A percentile compares a stretch with the other conserved stretches of the same genome.
Conservation (phyloP, 352 stramenopile species). For the Thraustochytrium striatum region DNA sequence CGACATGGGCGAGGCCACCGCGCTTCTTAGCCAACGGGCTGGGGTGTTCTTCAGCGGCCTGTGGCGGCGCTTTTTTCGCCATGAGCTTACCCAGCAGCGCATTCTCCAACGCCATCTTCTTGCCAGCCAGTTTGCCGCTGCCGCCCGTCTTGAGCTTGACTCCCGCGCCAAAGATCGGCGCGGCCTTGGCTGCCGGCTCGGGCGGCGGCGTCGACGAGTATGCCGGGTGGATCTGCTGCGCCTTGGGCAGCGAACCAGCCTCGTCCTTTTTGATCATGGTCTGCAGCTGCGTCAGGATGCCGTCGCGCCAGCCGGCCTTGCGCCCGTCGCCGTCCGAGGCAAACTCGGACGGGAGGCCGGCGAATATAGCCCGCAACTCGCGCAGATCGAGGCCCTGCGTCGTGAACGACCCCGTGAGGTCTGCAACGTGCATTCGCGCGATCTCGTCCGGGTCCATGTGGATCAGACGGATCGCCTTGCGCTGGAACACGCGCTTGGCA, state of each 20-base stretch:
- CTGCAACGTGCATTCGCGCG: conserved; percentile 52
- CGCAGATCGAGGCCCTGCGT: conserved; percentile 54
- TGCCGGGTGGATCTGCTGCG: conserved; percentile 6
- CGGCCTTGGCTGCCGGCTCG: no score
- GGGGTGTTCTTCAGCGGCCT: background rate
- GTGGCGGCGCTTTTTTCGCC: background rate
- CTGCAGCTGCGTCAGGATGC: conserved; percentile 4
- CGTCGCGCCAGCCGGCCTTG: conserved; percentile 52
- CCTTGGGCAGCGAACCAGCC: conserved; percentile 7
- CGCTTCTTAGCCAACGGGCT: background rate
- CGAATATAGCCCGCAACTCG: conserved; percentile 54
- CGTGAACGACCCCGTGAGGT: conserved; percentile 49
- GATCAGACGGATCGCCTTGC: conserved; percentile 21
- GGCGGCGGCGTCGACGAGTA: background rate
- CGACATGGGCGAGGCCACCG: background rate
- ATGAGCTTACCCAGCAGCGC: background rate
- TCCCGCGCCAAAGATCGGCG: no score
- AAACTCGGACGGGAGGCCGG: conserved; percentile 51
- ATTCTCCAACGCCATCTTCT: background rate
- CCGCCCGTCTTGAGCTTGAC: background rate
- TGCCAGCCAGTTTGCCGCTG: background rate
- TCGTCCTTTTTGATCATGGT: conserved; percentile 32
- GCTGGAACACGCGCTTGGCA: conserved; percentile 48
- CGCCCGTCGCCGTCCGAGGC: conserved; percentile 52
- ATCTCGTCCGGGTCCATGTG: conserved; percentile 42